These are phyloP conservation scores for Vaccinium myrtillus DNA, from an alignment of 148 eudicot species.

Conservation along the genomic window DNA sequence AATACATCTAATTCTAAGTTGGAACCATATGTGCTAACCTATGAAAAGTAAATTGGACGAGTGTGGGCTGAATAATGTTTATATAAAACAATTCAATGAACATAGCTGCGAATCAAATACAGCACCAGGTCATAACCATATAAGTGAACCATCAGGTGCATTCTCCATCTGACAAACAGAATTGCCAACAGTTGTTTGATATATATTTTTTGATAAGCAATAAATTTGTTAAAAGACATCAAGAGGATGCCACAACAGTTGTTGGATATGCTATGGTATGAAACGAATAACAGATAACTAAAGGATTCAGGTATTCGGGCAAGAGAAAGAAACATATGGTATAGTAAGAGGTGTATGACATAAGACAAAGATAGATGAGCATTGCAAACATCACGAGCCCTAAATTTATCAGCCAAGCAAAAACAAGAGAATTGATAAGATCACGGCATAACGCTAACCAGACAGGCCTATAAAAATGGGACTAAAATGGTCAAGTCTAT, in stretches of 20 bases:
- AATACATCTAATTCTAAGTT: neutral
- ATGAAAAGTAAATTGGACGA: neutral
- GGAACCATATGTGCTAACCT: conserved; percentile 1
- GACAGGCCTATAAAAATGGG: no score
- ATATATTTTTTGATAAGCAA: neutral
- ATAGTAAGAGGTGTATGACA: neutral
- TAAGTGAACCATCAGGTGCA: neutral
- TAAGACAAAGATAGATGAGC: no score
- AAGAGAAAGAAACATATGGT: neutral
- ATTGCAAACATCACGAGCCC: no score
- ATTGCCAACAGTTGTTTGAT: neutral
- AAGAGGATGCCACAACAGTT: neutral
- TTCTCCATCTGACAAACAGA: neutral
- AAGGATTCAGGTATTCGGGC: neutral
- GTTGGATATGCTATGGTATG: neutral
- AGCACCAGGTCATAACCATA: neutral
- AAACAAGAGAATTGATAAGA: no score
- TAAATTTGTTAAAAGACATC: no score
- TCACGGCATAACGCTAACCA: no score
- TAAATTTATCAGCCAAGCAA: no score
- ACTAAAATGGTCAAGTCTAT: neutral
- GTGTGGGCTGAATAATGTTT: neutral
- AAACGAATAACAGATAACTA: neutral
- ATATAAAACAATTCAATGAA: neutral
- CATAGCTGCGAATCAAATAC: neutral